Evolutionary conservation across 2,329 filamentous ascomycete genomes (phyloP), one percentile per base, ranked within the genome.

Genomic region (Fusarium aywerte): DNA sequence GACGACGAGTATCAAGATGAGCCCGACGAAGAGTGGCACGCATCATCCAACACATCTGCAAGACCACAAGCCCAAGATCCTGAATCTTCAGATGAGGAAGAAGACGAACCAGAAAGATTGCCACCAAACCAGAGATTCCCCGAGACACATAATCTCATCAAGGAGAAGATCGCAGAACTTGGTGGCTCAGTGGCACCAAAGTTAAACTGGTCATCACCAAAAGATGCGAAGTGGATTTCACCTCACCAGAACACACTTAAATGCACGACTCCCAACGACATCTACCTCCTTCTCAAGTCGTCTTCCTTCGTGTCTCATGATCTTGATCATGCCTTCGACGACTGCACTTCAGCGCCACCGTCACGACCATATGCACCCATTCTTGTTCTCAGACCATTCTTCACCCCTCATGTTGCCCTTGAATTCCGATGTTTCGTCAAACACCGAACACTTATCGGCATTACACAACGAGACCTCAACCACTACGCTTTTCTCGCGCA

Each of bases 381-480:
- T 32, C 87, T 99, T 2, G 90, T 97, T 4, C 86, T 99, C 11
- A 89, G 96, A 32, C 92, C 96, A 76, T 95, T 92, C 79, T 92
- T 97, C 79, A 90, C 89, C 65, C 89, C 96, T 54, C 96, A 97
- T 76, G 93, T 94, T 0, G 91, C 93, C 0, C 87, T 97, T 59
- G 96, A 99, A 77, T 99, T 99, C 79, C 88, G 96, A 23, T 97
- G 94, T 77, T 99, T 98, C 75, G 96, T 98, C 36, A 92, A 95
- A 72, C 84, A 93, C 58, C 85, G 92, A 12, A 87, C 87, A 53
- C 84, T 99, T 16, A 84, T 99, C 38, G 93, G 89, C 61, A 89
- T 98, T 58, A 92, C 90, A 32, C 96, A 98, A 79, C 88, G 96
- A 7, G 95, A 98, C 76, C 85, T 95, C 50, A 97, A 97, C 74